Percentiles rank a stretch among this genome's conserved stretches.
These are phyloP conservation scores for Ceratocystis destructans DNA, from an alignment of 2,329 filamentous ascomycete species.

Conservation along the genomic window DNA sequence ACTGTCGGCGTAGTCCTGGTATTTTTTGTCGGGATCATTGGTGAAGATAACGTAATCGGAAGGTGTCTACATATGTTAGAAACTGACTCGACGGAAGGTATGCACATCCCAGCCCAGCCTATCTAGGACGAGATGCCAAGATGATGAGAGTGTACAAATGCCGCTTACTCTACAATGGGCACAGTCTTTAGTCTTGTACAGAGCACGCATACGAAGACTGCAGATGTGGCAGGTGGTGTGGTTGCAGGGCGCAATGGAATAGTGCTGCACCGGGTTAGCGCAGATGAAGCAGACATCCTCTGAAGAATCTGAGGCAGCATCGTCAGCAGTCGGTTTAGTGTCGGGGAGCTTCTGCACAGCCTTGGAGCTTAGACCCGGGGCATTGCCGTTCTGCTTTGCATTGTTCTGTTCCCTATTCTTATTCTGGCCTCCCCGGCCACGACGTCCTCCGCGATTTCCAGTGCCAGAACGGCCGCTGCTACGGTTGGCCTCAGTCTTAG, in stretches of 20 bases:
- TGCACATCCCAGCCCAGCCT: not conserved
- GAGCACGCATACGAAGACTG: conserved; percentile 71
- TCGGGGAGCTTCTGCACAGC: conserved; percentile 4
- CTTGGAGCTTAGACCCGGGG: not conserved
- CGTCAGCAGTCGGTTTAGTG: conserved; percentile 7
- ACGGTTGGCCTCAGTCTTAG: conserved; percentile 2
- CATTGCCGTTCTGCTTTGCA: not conserved
- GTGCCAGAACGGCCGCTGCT: not conserved
- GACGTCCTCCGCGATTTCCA: not conserved
- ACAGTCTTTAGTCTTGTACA: conserved; percentile 94
- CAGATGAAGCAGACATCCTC: conserved; percentile 95
- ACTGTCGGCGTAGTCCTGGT: conserved; percentile 60
- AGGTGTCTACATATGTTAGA: conserved; percentile 37
- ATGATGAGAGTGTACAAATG: not conserved
- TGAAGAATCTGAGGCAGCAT: conserved; percentile 15
- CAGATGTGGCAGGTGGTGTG: conserved; percentile 96
- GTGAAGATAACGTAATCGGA: conserved; percentile 82
- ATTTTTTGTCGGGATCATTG: conserved; percentile 66
- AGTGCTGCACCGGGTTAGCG: conserved; percentile 75
- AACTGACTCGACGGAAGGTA: not conserved
- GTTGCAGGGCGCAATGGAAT: conserved; percentile 84
- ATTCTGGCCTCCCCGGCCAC: conserved; percentile 3
- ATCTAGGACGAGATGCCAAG: not conserved
- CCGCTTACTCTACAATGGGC: conserved; percentile 75
- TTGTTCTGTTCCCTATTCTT: not conserved